Percentiles rank a stretch among this genome's conserved stretches.
Evolutionary conservation across 257 asterid species (phyloP).

Genomic region (Solanum bulbocastanum): DNA sequence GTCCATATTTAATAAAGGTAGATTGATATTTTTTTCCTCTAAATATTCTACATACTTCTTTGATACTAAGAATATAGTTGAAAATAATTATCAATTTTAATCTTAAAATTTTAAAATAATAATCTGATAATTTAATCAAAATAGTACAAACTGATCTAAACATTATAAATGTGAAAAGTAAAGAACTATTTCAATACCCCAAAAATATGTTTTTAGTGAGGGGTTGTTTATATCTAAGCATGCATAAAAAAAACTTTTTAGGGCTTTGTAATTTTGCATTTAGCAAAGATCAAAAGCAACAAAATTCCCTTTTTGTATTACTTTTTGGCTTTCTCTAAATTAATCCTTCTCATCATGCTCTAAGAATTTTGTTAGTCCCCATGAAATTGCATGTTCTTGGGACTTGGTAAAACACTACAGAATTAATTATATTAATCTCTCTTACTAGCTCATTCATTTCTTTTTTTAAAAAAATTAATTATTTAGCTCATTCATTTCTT

Average conservation of each 20-base stretch:
- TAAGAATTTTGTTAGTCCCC: conserved; percentile 15
- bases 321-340: conserved; percentile 14
- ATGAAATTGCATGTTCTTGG: conserved; percentile 17
- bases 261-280: conserved; percentile 6
- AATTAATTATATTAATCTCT: neutral
- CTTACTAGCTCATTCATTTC: neutral
- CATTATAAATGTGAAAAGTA: neutral
- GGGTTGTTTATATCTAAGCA: conserved; percentile 4
- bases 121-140: too few relatives aligned
- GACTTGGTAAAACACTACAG: neutral
- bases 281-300: neutral
- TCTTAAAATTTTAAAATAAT: neutral
- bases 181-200: conserved; percentile 19
- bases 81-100: neutral
- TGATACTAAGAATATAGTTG: neutral
- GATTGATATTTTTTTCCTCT: neutral
- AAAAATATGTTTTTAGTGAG: conserved; percentile 7
- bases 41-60: neutral
- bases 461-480: neutral
- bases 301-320: neutral
- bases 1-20: neutral
- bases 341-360: conserved; percentile 9
- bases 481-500: neutral
- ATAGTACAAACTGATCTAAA: neutral
- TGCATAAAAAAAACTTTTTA: conserved; percentile 7